Evolutionary conservation across 164 flowering plant genomes (phyloP).

Genomic region (Pachysandra terminalis): DNA sequence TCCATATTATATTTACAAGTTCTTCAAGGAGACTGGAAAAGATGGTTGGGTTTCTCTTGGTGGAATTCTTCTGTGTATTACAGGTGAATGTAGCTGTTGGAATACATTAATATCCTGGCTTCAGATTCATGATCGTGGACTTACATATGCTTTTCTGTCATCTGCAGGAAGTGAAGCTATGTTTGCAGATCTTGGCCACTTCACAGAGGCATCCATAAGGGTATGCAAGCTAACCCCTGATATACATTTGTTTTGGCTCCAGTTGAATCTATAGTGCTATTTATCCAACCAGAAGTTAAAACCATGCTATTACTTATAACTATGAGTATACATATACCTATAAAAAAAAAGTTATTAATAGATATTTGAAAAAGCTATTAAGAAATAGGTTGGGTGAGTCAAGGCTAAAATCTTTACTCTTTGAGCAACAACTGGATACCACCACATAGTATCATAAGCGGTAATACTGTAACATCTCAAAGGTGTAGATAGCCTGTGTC

Average conservation of each 20-base stretch:
- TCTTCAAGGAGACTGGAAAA: slow-evolving; percentile 54
- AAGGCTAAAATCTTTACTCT: too few relatives aligned
- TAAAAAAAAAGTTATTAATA: too few relatives aligned
- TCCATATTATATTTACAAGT: slow-evolving; percentile 53
- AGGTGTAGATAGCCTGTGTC: too few relatives aligned
- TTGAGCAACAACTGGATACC: too few relatives aligned
- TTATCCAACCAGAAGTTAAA: not conserved
- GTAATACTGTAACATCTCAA: too few relatives aligned
- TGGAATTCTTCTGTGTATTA: slow-evolving; percentile 53
- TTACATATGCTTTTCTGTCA: slow-evolving; percentile 4
- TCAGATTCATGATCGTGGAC: slow-evolving; percentile 8
- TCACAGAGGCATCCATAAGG: slow-evolving; percentile 47
- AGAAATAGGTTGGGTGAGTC: too few relatives aligned
- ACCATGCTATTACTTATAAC: too few relatives aligned
- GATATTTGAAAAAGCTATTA: too few relatives aligned
- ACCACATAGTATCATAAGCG: too few relatives aligned
- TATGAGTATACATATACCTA: too few relatives aligned
- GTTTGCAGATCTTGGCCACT: slow-evolving; percentile 65
- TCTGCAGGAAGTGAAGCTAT: slow-evolving; percentile 62
- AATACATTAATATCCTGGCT: not conserved
- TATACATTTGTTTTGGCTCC: not conserved
- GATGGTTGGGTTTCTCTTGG: slow-evolving; percentile 74
- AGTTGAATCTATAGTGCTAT: not conserved
- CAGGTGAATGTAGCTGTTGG: slow-evolving; percentile 36
- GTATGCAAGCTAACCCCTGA: slow-evolving; percentile 29